Evolutionary conservation across 148 eudicot genomes (phyloP).

Genomic region (Drosera capensis): DNA sequence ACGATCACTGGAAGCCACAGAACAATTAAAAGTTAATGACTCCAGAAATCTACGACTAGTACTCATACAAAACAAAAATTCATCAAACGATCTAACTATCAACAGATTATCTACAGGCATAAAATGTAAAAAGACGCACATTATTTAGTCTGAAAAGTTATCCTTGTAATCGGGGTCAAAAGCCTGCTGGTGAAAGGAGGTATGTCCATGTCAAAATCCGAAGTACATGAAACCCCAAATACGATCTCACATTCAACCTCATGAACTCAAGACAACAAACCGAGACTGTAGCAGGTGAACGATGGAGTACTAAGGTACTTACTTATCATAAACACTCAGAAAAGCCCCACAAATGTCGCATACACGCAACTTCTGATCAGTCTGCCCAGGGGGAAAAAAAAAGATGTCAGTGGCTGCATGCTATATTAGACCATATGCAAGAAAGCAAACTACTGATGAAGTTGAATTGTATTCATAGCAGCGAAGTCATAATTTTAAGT

Average conservation of each 20-base stretch:
- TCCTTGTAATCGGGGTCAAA: constrained; percentile 94
- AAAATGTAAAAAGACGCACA: constrained; percentile 74
- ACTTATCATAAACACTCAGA: constrained; percentile 97
- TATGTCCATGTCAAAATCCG: constrained; percentile 80
- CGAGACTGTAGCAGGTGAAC: not conserved
- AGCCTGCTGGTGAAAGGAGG: constrained; percentile 98
- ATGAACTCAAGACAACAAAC: not conserved
- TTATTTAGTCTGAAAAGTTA: constrained; percentile 88
- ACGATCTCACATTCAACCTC: constrained; percentile 1
- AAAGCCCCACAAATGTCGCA: constrained; percentile 99
- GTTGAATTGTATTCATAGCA: no score
- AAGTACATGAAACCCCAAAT: constrained; percentile 15
- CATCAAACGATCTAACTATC: constrained; percentile 22
- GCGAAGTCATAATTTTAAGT: no score
- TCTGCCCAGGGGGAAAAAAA: constrained; percentile 29
- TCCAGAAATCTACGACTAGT: no score
- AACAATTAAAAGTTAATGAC: constrained; percentile 2
- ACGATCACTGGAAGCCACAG: constrained; percentile 58
- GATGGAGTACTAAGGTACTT: constrained; percentile 6
- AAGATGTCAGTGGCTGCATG: constrained; percentile 5
- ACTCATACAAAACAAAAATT: no score
- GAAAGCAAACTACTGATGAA: not conserved
- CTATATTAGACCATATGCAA: no score
- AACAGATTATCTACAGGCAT: constrained; percentile 40
- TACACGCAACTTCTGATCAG: constrained; percentile 98